These are phyloP conservation scores for Debaryomyces subglobosus DNA, from an alignment of 1,139 yeast genomes.

Conservation along the genomic window DNA sequence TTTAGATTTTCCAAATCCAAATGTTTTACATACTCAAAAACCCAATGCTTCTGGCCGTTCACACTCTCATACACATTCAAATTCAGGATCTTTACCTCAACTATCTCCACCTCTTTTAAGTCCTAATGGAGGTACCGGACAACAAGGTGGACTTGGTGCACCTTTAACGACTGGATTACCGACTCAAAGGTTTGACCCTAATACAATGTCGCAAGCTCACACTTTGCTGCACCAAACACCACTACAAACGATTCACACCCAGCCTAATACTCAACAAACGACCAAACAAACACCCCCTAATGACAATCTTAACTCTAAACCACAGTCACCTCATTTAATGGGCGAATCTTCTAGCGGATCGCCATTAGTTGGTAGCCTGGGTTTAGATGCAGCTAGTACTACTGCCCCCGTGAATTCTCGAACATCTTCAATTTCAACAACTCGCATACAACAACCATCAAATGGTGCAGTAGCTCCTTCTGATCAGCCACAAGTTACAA, in stretches of 20 bases:
- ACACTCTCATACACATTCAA: constrained; percentile 9
- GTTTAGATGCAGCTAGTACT: constrained; percentile 3
- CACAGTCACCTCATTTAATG: constrained; percentile 9
- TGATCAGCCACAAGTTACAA: constrained; percentile 19
- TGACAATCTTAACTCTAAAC: constrained; percentile 9
- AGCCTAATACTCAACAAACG: constrained; percentile 1
- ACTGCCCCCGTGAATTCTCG: constrained; percentile 9
- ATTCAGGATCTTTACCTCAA: constrained; percentile 7
- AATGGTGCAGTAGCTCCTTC: constrained; percentile 1
- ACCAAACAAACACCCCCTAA: constrained; percentile 8
- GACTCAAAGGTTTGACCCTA: constrained; percentile 3
- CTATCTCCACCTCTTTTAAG: constrained; percentile 16
- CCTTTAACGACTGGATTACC: not conserved
- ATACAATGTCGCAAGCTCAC: constrained; percentile 1
- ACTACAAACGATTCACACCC: constrained; percentile 2
- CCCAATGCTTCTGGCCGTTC: constrained; percentile 16
- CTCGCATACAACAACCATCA: not conserved
- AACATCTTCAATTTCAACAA: constrained; percentile 8
- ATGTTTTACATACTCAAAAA: constrained; percentile 24
- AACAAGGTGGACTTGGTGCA: constrained; percentile 2
- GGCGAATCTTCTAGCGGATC: constrained; percentile 4
- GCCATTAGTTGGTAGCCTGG: constrained; percentile 5
- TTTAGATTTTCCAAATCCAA: constrained; percentile 55
- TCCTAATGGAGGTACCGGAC: constrained; percentile 10
- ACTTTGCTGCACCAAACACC: constrained; percentile 6